A percentile compares a stretch with the other conserved stretches of the same genome.
These are phyloP conservation scores for Cucurbita pepo DNA, from an alignment of 306 rosid genomes.

Conservation along the genomic window DNA sequence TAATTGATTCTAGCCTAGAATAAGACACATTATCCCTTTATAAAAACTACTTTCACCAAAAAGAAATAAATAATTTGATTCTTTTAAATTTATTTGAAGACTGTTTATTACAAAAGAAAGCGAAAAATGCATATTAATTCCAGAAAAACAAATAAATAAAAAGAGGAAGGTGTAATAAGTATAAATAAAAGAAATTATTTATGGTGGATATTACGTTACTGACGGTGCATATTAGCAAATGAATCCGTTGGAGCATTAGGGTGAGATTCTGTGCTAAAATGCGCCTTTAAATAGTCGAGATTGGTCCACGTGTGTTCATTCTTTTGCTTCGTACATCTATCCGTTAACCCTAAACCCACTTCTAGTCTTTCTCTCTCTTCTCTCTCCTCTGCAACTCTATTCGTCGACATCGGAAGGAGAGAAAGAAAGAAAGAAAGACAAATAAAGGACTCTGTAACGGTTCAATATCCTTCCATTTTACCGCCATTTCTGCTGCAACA, in stretches of 20 bases:
- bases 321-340: slow-evolving; percentile 45
- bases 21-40: not conserved
- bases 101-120: not conserved
- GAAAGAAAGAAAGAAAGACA: not conserved
- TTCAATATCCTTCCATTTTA: not conserved
- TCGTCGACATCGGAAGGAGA: slow-evolving; percentile 33
- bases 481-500: not conserved
- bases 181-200: not conserved
- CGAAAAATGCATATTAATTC: not conserved
- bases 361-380: slow-evolving; percentile 5
- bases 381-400: slow-evolving; percentile 3
- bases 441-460: not conserved
- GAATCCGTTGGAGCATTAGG: not conserved
- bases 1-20: too few species aligned
- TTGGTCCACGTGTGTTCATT: slow-evolving; percentile 53
- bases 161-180: not conserved
- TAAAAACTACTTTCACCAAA: not conserved
- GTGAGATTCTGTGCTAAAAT: not conserved
- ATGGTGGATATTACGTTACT: not conserved
- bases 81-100: not conserved
- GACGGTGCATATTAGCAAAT: not conserved
- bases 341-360: slow-evolving; percentile 49
- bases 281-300: slow-evolving; percentile 1
- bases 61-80: not conserved
- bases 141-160: not conserved